Base-by-base conservation (phyloP, 2,329 filamentous ascomycete genomes). In the Penicillium sp. region DNA sequence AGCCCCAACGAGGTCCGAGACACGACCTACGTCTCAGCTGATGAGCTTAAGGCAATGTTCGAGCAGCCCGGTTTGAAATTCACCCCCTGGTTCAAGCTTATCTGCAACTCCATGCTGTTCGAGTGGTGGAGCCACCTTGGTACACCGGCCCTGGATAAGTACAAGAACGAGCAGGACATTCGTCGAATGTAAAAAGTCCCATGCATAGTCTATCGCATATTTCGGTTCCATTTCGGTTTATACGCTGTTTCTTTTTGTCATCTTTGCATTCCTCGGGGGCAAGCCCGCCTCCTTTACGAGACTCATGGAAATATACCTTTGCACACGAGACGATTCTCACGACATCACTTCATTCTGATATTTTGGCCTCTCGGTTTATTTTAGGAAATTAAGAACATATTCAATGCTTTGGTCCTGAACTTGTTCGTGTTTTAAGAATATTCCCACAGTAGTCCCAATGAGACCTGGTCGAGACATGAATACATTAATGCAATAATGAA, bases 71-170 rank as follows among this genome's bases (percentile, higher is more conserved):
- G 78, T 53, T 82, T 96, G 68, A 89, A 88, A 69, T 97, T 97
- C 77, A 99, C 94, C 0, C 94, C 94, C 1, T 99, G 94, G 94
- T 99, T 99, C 82, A 96, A 96, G 83, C 87, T 99, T 66, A 97
- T 99, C 72, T 99, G 94, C 83, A 84, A 97, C 76, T 92, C 91
- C 49, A 93, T 97, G 90, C 85, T 99, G 42, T 99, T 96, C 70
- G 89, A 97, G 76, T 99, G 94, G 94, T 99, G 94, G 94, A 82
- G 87, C 71, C 87, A 90, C 77, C 84, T 97, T 56, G 88, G 75
- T 45, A 73, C 94, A 67, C 80, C 84, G 25, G 90, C 89, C 10
- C 81, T 97, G 66, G 89, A 96, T 60, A 89, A 90, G 78, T 96
- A 93, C 78, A 83, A 86, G 77, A 88, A 91, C 72, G 93, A 97